These are phyloP conservation scores for Zopfochytrium polystomum DNA, from an alignment of 371 early-diverging fungal species.

Conservation along the genomic window DNA sequence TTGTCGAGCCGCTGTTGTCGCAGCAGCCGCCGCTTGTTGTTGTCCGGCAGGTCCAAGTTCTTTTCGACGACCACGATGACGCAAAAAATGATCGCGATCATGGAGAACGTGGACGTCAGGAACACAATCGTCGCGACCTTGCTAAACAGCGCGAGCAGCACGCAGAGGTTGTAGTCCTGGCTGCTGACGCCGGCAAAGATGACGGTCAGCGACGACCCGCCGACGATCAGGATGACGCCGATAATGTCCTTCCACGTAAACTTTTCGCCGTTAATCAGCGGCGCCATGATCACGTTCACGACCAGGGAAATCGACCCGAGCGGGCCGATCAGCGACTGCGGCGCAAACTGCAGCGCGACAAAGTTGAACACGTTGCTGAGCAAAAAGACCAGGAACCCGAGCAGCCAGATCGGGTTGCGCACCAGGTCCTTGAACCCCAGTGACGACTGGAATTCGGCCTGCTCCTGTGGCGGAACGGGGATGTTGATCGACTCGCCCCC, in stretches of 20 bases:
- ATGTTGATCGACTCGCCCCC: slow-evolving; percentile 22
- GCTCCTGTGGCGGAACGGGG: slow-evolving; percentile 23
- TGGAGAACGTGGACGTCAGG: slow-evolving; percentile 57
- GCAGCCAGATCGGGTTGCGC: slow-evolving; percentile 53
- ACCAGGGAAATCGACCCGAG: slow-evolving; percentile 79
- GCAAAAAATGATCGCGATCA: slow-evolving; percentile 53
- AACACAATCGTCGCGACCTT: slow-evolving; percentile 66
- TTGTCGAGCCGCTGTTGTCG: too few relatives aligned
- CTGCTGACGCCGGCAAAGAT: slow-evolving; percentile 59
- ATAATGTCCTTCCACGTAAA: slow-evolving; percentile 68
- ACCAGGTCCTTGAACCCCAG: slow-evolving; percentile 35
- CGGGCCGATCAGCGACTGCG: slow-evolving; percentile 82
- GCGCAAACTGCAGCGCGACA: slow-evolving; percentile 77
- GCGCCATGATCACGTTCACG: slow-evolving; percentile 81
- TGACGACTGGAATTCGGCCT: slow-evolving; percentile 37
- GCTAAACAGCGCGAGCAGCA: slow-evolving; percentile 69
- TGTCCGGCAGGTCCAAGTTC: slow-evolving; percentile 63
- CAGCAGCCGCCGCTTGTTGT: too few relatives aligned
- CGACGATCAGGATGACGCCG: slow-evolving; percentile 73
- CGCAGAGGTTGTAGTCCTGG: slow-evolving; percentile 73
- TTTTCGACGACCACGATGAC: slow-evolving; percentile 63
- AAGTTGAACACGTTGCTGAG: slow-evolving; percentile 74
- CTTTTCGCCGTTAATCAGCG: slow-evolving; percentile 74
- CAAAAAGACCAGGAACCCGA: slow-evolving; percentile 68
- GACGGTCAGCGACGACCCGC: slow-evolving; percentile 74